Conservation (phyloP, 768 basidiomycete genomes). For the Piloderma croceum region DNA sequence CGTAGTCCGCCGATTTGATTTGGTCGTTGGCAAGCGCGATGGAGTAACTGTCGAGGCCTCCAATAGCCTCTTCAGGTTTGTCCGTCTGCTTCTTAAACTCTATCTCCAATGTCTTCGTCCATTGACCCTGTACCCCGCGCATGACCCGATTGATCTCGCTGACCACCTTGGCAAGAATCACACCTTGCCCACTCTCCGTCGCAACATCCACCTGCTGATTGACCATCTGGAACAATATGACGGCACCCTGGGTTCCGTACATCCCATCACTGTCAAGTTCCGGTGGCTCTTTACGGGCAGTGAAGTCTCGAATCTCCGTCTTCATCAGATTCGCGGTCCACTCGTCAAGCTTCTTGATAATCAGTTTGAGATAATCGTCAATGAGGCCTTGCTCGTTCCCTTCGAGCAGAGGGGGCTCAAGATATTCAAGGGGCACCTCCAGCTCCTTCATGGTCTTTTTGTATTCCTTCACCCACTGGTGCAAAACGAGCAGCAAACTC, state of each 20-base stretch:
- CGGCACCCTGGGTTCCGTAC: slow-evolving; percentile 87
- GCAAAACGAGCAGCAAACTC: slow-evolving; percentile 77
- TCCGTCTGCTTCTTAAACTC: slow-evolving; percentile 87
- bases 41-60: slow-evolving; percentile 91
- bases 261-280: slow-evolving; percentile 85
- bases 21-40: slow-evolving; percentile 98
- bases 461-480: slow-evolving; percentile 96
- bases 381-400: slow-evolving; percentile 92
- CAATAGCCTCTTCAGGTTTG: slow-evolving; percentile 81
- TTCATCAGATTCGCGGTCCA: slow-evolving; percentile 95
- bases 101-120: slow-evolving; percentile 74
- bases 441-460: slow-evolving; percentile 93
- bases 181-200: slow-evolving; percentile 91
- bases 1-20: slow-evolving; percentile 91
- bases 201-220: slow-evolving; percentile 95
- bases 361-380: slow-evolving; percentile 91
- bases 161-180: slow-evolving; percentile 86
- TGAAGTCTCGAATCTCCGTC: slow-evolving; percentile 82
- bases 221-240: slow-evolving; percentile 97
- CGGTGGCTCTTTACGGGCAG: slow-evolving; percentile 74
- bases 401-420: slow-evolving; percentile 88
- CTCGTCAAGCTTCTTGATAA: slow-evolving; percentile 93
- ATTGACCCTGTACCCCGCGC: slow-evolving; percentile 81
- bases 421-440: slow-evolving; percentile 68
- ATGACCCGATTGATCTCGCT: slow-evolving; percentile 86